A percentile compares a stretch with the other conserved stretches of the same genome.
phyloP scores from a whole-genome alignment of 257 asterid genomes.

The Oldenlandia corymbosa region DNA sequence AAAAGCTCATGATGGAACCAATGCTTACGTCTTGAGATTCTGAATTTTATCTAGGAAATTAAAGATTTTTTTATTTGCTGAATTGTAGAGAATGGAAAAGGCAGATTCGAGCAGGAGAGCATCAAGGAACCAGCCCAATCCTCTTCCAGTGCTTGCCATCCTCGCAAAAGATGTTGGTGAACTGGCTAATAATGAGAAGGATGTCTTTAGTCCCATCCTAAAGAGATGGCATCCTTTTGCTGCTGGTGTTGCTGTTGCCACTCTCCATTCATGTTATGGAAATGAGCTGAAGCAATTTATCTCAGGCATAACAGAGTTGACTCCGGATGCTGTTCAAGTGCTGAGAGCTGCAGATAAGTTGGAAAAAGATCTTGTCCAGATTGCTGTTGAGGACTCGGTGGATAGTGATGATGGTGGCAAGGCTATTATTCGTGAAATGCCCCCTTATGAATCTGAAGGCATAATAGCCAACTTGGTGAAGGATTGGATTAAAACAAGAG shows the following conservation, averaged over 20 bases:
- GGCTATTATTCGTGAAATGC: slow-evolving; percentile 98
- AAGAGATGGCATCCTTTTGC: slow-evolving; percentile 97
- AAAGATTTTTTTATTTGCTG: slow-evolving; percentile 10
- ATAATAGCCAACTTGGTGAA: slow-evolving; percentile 80
- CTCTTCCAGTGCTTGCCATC: slow-evolving; percentile 89
- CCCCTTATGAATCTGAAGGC: slow-evolving; percentile 96
- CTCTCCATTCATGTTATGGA: slow-evolving; percentile 87
- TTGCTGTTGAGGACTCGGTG: slow-evolving; percentile 97
- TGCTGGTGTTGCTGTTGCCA: slow-evolving; percentile 97
- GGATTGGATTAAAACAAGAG: slow-evolving; percentile 85
- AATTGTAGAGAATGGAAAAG: slow-evolving; percentile 78
- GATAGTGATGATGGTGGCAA: slow-evolving; percentile 99
- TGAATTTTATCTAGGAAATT: background rate
- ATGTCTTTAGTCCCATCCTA: slow-evolving; percentile 74
- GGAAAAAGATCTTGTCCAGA: slow-evolving; percentile 90
- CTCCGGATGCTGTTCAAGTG: slow-evolving; percentile 93
- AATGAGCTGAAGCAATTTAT: slow-evolving; percentile 91
- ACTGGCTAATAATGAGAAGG: slow-evolving; percentile 75
- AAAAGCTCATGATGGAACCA: slow-evolving; percentile 1
- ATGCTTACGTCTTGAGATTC: background rate
- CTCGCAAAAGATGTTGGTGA: slow-evolving; percentile 95
- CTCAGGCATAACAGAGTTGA: slow-evolving; percentile 78
- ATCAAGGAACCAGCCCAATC: slow-evolving; percentile 74
- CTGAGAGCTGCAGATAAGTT: slow-evolving; percentile 92
- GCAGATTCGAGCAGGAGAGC: slow-evolving; percentile 97